Evolutionary conservation across 179 eudicot species (phyloP), one percentile per base, ranked within the genome.

Genomic region (Pouteria campechiana): DNA sequence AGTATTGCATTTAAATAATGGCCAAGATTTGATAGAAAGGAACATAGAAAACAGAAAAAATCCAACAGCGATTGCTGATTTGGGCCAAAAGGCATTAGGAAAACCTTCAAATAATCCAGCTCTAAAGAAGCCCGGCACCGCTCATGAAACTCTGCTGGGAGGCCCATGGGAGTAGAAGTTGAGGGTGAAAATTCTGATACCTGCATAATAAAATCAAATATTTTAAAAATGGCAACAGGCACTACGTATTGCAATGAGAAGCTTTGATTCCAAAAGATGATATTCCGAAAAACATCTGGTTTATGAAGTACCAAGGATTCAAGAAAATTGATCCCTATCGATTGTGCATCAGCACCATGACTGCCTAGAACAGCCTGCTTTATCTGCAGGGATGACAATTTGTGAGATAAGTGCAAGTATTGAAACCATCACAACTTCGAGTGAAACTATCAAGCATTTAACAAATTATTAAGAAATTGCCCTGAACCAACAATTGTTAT

Each of bases 101-200:
- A 48, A 58, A 92, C 99, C 99, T 92, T 79, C 54, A 92, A 48
- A 65, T 79, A 65, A 41, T 83, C 85, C 33, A 45, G 72, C 88
- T 92, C 96, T 38, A 92, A 44, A 24, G 93, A 83, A 44, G 48
- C 57, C 56, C 73, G 56, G 63, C 99, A 92, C 56, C 78, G 87
- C 54, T 92, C 94, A 50, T 92, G 99, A 59, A 83, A 92, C 73
- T 92, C 99, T 61, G 88, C 71, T n/a, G 99, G 96, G 75, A 92
- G 96, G 51, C 92, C 86, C 82, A 92, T 69, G 35, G 94, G 94
- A 56, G 79, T 73, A 33, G 94, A 82, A 38, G 94, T 82, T 48
- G 93, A 68, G 8, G 99, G 99, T 21, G 83, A 80, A 63, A 92
- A 92, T 68, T 92, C 99, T 42, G 99, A 87, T 45, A 87, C 89